Evolutionary conservation across 2,329 filamentous ascomycete genomes (phyloP).

Genomic region (Fusarium zealandicum): DNA sequence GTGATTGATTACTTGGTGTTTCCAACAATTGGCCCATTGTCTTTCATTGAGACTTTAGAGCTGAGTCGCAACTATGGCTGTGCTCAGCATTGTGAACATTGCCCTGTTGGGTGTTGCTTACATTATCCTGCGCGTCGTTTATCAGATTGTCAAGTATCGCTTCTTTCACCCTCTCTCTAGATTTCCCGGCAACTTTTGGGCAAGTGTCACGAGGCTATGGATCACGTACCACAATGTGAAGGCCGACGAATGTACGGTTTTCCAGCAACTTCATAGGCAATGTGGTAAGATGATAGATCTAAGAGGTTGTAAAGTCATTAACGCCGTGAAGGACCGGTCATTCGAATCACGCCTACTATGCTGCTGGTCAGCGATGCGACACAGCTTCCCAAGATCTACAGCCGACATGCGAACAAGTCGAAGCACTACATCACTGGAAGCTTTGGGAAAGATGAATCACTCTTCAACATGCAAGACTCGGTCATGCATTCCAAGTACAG

Average conservation of each 20-base stretch:
- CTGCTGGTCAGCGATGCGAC: slow-evolving; percentile 48
- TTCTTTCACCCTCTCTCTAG: slow-evolving; percentile 29
- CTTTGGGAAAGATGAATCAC: slow-evolving; percentile 61
- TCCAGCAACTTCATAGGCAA: slow-evolving; percentile 25
- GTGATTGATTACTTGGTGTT: too few relatives aligned
- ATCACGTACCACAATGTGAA: slow-evolving; percentile 35
- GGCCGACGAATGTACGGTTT: slow-evolving; percentile 24
- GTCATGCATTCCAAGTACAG: slow-evolving; percentile 59
- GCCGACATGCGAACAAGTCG: slow-evolving; percentile 62
- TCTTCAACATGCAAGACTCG: slow-evolving; percentile 65
- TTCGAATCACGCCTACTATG: slow-evolving; percentile 38
- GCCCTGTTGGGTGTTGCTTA: slow-evolving; percentile 19
- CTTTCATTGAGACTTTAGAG: neutral
- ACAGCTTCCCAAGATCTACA: slow-evolving; percentile 63
- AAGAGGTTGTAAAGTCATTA: fast-evolving
- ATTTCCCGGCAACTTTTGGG: slow-evolving; percentile 32
- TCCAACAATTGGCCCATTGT: neutral
- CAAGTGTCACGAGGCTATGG: slow-evolving; percentile 29
- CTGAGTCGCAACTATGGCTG: slow-evolving; percentile 6
- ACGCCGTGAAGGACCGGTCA: slow-evolving; percentile 24
- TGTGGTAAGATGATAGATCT: slow-evolving; percentile 18
- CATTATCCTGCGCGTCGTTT: slow-evolving; percentile 4
- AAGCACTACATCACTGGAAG: slow-evolving; percentile 65
- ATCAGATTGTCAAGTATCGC: slow-evolving; percentile 27
- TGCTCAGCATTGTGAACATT: slow-evolving; percentile 11